A percentile compares a stretch with the other conserved stretches of the same genome.
These are phyloP conservation scores for Pecoramyces ruminantium DNA, from an alignment of 192 early-diverging fungal species.

Conservation along the genomic window DNA sequence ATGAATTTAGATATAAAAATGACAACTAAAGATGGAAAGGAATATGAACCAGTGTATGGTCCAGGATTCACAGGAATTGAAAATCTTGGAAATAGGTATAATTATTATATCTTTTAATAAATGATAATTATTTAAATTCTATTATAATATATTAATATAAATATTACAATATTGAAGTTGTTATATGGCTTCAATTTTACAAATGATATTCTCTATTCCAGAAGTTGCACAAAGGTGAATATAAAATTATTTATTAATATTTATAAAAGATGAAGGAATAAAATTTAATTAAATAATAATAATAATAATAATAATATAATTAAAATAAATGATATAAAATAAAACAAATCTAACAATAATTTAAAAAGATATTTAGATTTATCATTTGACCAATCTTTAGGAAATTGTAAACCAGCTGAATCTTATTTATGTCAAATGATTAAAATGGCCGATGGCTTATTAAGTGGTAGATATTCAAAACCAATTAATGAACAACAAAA, in stretches of 20 bases:
- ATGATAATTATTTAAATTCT: background rate
- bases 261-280: too few relatives aligned
- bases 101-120: background rate
- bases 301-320: background rate
- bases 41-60: slow-evolving; percentile 65
- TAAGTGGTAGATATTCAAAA: slow-evolving; percentile 69
- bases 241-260: too few relatives aligned
- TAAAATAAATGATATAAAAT: too few relatives aligned
- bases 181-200: slow-evolving; percentile 90
- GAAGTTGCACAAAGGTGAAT: slow-evolving; percentile 62
- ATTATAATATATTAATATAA: background rate
- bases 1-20: slow-evolving; percentile 94
- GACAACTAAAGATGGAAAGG: slow-evolving; percentile 85
- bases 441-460: slow-evolving; percentile 81
- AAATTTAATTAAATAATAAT: background rate
- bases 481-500: slow-evolving; percentile 17
- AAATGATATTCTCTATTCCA: slow-evolving; percentile 66
- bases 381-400: slow-evolving; percentile 17
- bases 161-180: slow-evolving; percentile 36
- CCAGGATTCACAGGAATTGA: slow-evolving; percentile 81
- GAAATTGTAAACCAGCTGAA: slow-evolving; percentile 35
- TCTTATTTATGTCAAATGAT: slow-evolving; percentile 82
- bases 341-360: background rate
- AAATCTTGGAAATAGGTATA: slow-evolving; percentile 84
- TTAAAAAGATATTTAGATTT: slow-evolving; percentile 16